Percentiles rank a stretch among this genome's conserved stretches.
phyloP scores from a whole-genome alignment of 2,329 filamentous ascomycete species.

The Orbilia javanica region DNA sequence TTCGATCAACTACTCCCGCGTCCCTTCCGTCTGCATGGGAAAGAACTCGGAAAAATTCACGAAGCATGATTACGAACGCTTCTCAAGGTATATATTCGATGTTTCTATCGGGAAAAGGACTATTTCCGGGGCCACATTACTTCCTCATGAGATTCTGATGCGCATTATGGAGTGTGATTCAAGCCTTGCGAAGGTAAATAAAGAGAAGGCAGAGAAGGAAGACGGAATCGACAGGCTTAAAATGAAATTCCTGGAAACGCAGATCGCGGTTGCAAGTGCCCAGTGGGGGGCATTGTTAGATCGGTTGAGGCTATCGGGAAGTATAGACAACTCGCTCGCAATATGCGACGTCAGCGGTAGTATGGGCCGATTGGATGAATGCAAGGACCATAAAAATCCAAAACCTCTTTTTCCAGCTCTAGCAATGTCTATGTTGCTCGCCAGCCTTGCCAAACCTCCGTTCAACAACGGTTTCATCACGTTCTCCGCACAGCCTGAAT shows the following conservation, averaged over 20 bases:
- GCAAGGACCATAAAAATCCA: slow-evolving; percentile 67
- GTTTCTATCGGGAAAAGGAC: slow-evolving; percentile 68
- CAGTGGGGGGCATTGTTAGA: slow-evolving; percentile 73
- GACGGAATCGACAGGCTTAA: slow-evolving; percentile 61
- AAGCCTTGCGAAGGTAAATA: not conserved
- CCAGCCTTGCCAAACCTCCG: slow-evolving; percentile 70
- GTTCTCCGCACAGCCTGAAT: slow-evolving; percentile 67
- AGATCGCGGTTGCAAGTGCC: slow-evolving; percentile 66
- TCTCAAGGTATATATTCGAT: slow-evolving; percentile 68
- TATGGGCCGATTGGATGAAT: slow-evolving; percentile 65
- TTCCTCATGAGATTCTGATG: slow-evolving; percentile 69
- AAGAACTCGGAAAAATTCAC: slow-evolving; percentile 69
- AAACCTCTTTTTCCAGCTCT: slow-evolving; percentile 70
- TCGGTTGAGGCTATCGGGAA: slow-evolving; percentile 71
- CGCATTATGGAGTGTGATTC: slow-evolving; percentile 41
- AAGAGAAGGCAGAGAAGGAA: slow-evolving; percentile 25
- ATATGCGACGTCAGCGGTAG: slow-evolving; percentile 73
- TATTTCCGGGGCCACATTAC: slow-evolving; percentile 72
- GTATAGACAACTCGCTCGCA: slow-evolving; percentile 70
- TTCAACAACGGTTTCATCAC: slow-evolving; percentile 72
- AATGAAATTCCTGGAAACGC: slow-evolving; percentile 62
- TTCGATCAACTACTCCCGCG: slow-evolving; percentile 71
- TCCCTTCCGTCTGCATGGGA: slow-evolving; percentile 73
- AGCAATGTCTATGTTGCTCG: slow-evolving; percentile 71
- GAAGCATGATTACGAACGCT: slow-evolving; percentile 69